Evolutionary conservation across 257 asterid species (phyloP).

Genomic region (Leonotis leonurus): DNA sequence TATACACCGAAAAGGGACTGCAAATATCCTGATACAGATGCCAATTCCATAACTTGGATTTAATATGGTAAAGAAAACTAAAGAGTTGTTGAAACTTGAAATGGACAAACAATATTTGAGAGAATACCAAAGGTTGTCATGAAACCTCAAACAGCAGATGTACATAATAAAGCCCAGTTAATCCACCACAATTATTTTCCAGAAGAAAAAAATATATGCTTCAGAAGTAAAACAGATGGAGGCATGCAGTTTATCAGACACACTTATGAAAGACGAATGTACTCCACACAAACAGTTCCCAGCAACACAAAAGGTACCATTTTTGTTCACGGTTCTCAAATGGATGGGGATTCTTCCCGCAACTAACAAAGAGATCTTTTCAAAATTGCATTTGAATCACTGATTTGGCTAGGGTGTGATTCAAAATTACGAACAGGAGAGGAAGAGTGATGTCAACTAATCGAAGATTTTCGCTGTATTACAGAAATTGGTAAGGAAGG

Average conservation of each 20-base stretch:
- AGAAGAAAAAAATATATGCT: not conserved
- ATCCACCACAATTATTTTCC: not conserved
- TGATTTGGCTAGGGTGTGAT: not conserved
- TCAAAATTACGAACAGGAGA: not conserved
- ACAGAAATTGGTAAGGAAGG: not conserved
- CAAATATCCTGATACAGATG: conserved; percentile 46
- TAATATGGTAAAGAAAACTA: not conserved
- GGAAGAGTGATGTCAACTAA: not conserved
- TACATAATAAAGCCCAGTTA: not conserved
- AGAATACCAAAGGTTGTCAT: not conserved
- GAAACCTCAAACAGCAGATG: not conserved
- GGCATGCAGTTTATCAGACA: not conserved
- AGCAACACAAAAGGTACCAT: not conserved
- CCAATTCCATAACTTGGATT: conserved; percentile 3
- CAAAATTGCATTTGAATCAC: too few species aligned
- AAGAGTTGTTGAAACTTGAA: not conserved
- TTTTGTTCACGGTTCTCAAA: not conserved
- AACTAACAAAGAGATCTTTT: too few species aligned
- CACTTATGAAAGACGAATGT: not conserved
- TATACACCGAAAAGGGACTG: conserved; percentile 59
- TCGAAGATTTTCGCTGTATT: not conserved
- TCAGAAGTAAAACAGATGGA: not conserved
- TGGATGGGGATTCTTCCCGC: too few species aligned
- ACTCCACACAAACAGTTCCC: not conserved
- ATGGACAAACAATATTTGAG: not conserved